Conservation (phyloP, 1,139 yeast species). For the Kodamaea ohmeri region DNA sequence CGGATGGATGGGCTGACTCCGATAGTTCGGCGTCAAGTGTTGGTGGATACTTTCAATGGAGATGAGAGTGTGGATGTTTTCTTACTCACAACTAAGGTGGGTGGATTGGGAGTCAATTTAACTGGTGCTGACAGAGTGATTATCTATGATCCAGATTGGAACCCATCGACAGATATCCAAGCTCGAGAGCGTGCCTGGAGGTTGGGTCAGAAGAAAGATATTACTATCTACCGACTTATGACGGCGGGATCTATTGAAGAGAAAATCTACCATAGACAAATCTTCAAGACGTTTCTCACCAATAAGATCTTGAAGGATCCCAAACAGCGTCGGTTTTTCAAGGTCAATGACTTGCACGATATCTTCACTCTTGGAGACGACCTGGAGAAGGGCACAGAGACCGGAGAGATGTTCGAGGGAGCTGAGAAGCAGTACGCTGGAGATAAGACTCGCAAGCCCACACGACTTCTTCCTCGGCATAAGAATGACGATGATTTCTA, state of each 20-base stretch:
- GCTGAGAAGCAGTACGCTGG: slow-evolving; percentile 39
- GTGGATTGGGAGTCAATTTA: slow-evolving; percentile 90
- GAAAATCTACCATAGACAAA: slow-evolving; percentile 93
- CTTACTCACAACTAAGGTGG: slow-evolving; percentile 87
- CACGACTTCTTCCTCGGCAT: slow-evolving; percentile 24
- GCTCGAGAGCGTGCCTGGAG: slow-evolving; percentile 98
- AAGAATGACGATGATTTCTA: slow-evolving; percentile 54
- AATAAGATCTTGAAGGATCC: slow-evolving; percentile 95
- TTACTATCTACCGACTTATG: slow-evolving; percentile 88
- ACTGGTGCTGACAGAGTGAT: slow-evolving; percentile 96
- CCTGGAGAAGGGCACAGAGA: slow-evolving; percentile 63
- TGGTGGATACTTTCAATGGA: slow-evolving; percentile 78
- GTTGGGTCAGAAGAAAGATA: slow-evolving; percentile 90
- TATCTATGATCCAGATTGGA: slow-evolving; percentile 97
- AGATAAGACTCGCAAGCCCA: slow-evolving; percentile 24
- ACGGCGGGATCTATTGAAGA: slow-evolving; percentile 96
- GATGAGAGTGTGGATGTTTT: slow-evolving; percentile 61
- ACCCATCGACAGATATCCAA: slow-evolving; percentile 95
- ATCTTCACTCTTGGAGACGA: slow-evolving; percentile 80
- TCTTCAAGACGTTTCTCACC: slow-evolving; percentile 89
- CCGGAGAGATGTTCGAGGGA: slow-evolving; percentile 61
- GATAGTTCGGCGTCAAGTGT: slow-evolving; percentile 65
- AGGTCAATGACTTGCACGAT: slow-evolving; percentile 88
- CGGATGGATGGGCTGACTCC: slow-evolving; percentile 96
- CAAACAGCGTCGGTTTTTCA: slow-evolving; percentile 88